Percentiles rank a stretch among this genome's conserved stretches.
These are phyloP conservation scores for Microbotryum scabiosae DNA, from an alignment of 1,284 basidiomycete genomes.

Conservation along the genomic window DNA sequence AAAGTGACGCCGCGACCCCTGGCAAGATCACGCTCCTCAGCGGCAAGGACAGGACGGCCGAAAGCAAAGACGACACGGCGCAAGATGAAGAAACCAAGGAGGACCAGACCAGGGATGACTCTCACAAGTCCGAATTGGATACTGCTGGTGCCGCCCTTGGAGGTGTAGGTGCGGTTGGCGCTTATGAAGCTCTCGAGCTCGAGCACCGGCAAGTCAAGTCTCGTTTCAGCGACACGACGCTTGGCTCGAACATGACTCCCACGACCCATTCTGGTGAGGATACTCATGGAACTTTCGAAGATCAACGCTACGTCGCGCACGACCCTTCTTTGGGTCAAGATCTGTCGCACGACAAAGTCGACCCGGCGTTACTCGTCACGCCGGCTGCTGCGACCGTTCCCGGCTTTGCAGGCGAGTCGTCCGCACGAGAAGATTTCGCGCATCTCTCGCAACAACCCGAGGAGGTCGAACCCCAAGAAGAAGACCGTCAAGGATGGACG, in stretches of 20 bases:
- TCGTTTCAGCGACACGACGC: background rate
- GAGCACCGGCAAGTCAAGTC: background rate
- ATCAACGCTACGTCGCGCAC: conserved; percentile 18
- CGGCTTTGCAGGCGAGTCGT: conserved; percentile 8
- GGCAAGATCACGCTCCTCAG: background rate
- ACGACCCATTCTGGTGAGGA: no score
- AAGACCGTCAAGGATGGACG: no score
- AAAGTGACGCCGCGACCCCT: background rate
- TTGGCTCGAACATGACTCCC: background rate
- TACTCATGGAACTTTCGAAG: background rate
- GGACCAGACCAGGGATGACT: background rate
- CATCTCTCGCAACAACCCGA: conserved; percentile 13
- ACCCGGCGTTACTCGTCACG: conserved; percentile 4
- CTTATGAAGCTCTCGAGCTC: conserved; percentile 2
- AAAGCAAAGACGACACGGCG: no score
- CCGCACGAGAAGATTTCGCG: conserved; percentile 22
- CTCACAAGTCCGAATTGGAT: conserved; percentile 1
- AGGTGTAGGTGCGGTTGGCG: conserved; percentile 1
- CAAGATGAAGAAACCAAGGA: no score
- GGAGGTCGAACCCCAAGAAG: background rate
- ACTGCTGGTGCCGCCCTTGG: conserved; percentile 14
- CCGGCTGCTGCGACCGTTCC: conserved; percentile 9
- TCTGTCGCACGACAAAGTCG: conserved; percentile 1
- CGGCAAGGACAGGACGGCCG: background rate
- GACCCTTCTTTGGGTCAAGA: background rate